A percentile compares a stretch with the other conserved stretches of the same genome.
phyloP scores from a whole-genome alignment of 352 stramenopile species.

The Phytophthora foliorum region DNA sequence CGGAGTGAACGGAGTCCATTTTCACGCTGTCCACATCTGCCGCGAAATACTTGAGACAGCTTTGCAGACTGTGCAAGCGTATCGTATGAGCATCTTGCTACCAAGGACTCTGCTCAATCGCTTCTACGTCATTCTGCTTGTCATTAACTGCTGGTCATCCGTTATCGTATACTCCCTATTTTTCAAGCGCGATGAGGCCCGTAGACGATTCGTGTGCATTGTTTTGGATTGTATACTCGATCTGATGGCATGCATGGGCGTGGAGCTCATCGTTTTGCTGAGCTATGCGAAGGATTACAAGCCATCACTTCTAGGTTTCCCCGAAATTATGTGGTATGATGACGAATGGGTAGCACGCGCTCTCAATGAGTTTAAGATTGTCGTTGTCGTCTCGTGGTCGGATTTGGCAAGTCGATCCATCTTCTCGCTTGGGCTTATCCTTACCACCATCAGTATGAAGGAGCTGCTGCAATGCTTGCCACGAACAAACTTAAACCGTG shows the following conservation, averaged over 20 bases:
- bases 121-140: slow-evolving; percentile 43
- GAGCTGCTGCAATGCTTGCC: slow-evolving; percentile 16
- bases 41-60: slow-evolving; percentile 35
- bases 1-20: slow-evolving; percentile 24
- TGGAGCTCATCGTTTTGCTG: slow-evolving; percentile 24
- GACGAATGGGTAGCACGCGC: slow-evolving; percentile 37
- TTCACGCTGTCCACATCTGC: slow-evolving; percentile 9
- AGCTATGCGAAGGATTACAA: slow-evolving; percentile 25
- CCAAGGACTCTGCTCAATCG: slow-evolving; percentile 38
- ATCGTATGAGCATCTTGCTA: slow-evolving; percentile 40
- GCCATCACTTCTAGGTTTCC: slow-evolving; percentile 8
- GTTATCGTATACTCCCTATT: slow-evolving; percentile 29
- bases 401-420: slow-evolving; percentile 34
- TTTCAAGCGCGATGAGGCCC: slow-evolving; percentile 19
- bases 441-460: slow-evolving; percentile 34
- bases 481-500: background rate
- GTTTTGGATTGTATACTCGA: slow-evolving; percentile 32
- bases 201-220: slow-evolving; percentile 27
- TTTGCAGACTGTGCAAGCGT: slow-evolving; percentile 36
- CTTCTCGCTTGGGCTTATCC: slow-evolving; percentile 32
- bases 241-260: slow-evolving; percentile 30
- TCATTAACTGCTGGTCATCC: slow-evolving; percentile 37
- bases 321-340: slow-evolving; percentile 29
- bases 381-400: slow-evolving; percentile 37
- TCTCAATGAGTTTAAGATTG: slow-evolving; percentile 40